Evolutionary conservation across 176 grass and related monocot genomes (phyloP).

Genomic region (Oryza coarctata): DNA sequence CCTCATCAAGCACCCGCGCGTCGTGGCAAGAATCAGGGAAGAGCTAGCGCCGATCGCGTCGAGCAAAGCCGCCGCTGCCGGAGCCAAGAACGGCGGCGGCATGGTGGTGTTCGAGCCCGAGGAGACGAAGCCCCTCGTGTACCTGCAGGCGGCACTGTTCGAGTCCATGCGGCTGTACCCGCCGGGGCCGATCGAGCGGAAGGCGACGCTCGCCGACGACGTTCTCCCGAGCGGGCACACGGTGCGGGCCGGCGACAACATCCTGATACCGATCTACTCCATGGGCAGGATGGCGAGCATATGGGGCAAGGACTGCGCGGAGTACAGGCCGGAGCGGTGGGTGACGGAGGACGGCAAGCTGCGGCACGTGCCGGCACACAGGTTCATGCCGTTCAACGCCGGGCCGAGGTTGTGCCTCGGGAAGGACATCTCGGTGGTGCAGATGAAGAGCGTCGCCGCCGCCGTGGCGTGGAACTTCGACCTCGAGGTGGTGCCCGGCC

Average conservation of each 20-base stretch:
- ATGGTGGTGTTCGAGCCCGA: slow-evolving; percentile 18
- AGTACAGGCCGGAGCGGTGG: slow-evolving; percentile 50
- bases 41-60: slow-evolving; percentile 5
- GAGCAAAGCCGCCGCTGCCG: neutral
- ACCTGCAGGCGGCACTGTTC: slow-evolving; percentile 38
- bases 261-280: neutral
- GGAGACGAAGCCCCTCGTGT: slow-evolving; percentile 14
- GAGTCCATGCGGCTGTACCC: slow-evolving; percentile 47
- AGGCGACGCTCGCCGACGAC: slow-evolving; percentile 6
- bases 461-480: slow-evolving; percentile 38
- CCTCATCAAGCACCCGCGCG: slow-evolving; percentile 19
- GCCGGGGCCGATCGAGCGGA: slow-evolving; percentile 17
- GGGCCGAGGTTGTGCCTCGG: slow-evolving; percentile 43
- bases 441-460: slow-evolving; percentile 43
- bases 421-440: slow-evolving; percentile 41
- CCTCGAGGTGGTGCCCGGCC: slow-evolving; percentile 26
- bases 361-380: slow-evolving; percentile 33
- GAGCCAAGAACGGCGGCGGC: neutral
- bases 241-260: slow-evolving; percentile 8
- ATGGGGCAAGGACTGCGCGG: slow-evolving; percentile 44
- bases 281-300: slow-evolving; percentile 39
- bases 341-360: slow-evolving; percentile 36
- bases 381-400: slow-evolving; percentile 44
- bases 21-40: neutral
- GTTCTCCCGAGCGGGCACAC: slow-evolving; percentile 34